A percentile compares a stretch with the other conserved stretches of the same genome.
Conservation (phyloP, 495 filamentous ascomycete species). For the Hypoxylon rickii region DNA sequence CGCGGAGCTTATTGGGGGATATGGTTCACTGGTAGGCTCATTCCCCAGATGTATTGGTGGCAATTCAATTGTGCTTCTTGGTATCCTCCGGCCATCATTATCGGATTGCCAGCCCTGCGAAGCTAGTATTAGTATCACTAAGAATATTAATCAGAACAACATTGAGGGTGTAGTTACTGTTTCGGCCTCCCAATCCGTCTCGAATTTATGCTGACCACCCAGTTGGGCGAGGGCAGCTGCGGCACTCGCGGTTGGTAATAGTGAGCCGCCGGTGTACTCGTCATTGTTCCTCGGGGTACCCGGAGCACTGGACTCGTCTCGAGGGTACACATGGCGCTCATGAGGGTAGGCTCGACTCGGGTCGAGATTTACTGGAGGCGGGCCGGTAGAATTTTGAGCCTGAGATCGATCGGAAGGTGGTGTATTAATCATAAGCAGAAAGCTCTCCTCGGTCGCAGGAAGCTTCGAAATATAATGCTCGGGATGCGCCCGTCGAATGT, state of each 20-base stretch:
- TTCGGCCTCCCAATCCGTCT: slow-evolving; percentile 84
- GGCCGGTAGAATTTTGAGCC: slow-evolving; percentile 36
- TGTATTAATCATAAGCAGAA: slow-evolving; percentile 91
- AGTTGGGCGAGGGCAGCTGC: slow-evolving; percentile 87
- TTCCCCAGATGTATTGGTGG: slow-evolving; percentile 67
- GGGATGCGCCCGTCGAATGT: slow-evolving; percentile 95
- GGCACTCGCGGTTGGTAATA: slow-evolving; percentile 73
- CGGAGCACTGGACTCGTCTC: slow-evolving; percentile 70
- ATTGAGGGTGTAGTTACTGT: slow-evolving; percentile 58
- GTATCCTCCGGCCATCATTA: slow-evolving; percentile 61
- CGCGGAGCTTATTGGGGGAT: slow-evolving; percentile 63
- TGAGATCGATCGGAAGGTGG: slow-evolving; percentile 80
- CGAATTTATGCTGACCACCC: slow-evolving; percentile 75
- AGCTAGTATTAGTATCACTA: slow-evolving; percentile 31
- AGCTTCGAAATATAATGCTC: slow-evolving; percentile 99
- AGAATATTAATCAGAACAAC: slow-evolving; percentile 2
- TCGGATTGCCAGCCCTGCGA: slow-evolving; percentile 73
- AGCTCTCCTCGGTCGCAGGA: slow-evolving; percentile 97
- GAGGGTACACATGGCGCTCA: slow-evolving; percentile 54
- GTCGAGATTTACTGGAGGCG: slow-evolving; percentile 30
- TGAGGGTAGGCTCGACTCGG: slow-evolving; percentile 47
- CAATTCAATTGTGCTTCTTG: slow-evolving; percentile 69
- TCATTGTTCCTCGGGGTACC: slow-evolving; percentile 74
- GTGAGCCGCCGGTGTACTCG: slow-evolving; percentile 64
- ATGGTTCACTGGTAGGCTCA: slow-evolving; percentile 72